Evolutionary conservation across 495 filamentous ascomycete species (phyloP).

Genomic region (Penicillium diatomitis): DNA sequence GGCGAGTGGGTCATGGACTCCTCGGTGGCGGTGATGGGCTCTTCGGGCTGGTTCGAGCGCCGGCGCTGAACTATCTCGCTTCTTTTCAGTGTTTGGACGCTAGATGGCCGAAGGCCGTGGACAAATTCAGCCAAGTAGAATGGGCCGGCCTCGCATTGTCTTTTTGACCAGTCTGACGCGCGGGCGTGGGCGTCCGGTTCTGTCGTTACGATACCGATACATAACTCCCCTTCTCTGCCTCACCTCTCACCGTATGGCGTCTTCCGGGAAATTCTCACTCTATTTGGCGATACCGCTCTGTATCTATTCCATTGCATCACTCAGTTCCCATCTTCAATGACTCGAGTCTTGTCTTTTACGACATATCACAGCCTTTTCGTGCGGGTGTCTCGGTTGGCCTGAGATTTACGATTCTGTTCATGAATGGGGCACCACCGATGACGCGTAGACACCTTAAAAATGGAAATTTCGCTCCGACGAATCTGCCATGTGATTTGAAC

Average conservation of each 20-base stretch:
- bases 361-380: no score
- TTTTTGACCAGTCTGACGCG: no score
- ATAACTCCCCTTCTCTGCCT: constrained; percentile 3
- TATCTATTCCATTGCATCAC: constrained; percentile 9
- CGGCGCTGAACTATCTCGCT: constrained; percentile 48
- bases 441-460: no score
- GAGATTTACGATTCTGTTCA: no score
- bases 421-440: no score
- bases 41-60: constrained; percentile 82
- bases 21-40: constrained; percentile 81
- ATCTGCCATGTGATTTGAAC: no score
- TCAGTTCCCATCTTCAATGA: background rate
- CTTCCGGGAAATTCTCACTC: constrained; percentile 8
- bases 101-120: background rate
- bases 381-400: no score
- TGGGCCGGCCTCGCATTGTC: no score
- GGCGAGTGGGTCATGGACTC: constrained; percentile 98
- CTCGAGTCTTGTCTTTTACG: background rate
- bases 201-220: constrained; percentile 4
- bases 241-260: constrained; percentile 13
- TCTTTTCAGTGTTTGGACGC: background rate
- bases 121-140: no score
- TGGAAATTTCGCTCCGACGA: no score
- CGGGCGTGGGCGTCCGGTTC: constrained; percentile 7
- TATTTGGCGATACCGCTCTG: constrained; percentile 12